Evolutionary conservation across 2,329 filamentous ascomycete species (phyloP).

Genomic region (Sporothrix pallida): DNA sequence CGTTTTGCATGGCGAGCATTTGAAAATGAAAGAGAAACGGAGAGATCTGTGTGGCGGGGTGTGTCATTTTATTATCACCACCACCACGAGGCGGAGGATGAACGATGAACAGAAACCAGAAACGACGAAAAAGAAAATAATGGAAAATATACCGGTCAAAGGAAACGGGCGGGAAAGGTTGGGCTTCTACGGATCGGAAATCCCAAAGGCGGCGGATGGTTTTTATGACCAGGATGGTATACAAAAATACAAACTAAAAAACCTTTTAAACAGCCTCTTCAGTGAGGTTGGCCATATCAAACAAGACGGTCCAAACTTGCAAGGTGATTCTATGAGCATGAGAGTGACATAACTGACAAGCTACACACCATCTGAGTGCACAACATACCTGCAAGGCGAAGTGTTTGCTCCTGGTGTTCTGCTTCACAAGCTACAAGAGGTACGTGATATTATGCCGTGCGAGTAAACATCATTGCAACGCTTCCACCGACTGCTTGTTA

Average conservation of each 20-base stretch:
- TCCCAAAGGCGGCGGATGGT: background rate
- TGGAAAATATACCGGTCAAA: background rate
- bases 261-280: background rate
- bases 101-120: background rate
- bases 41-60: background rate
- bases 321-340: background rate
- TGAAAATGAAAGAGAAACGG: background rate
- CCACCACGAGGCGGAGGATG: background rate
- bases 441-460: too few relatives aligned
- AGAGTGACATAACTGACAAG: background rate
- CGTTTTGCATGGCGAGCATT: background rate
- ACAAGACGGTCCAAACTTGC: background rate
- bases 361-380: too few relatives aligned
- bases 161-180: background rate
- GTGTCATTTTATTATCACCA: slow-evolving; percentile 26
- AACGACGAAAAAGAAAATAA: background rate
- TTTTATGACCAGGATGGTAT: background rate
- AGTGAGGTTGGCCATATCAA: slow-evolving; percentile 11
- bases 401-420: too few relatives aligned
- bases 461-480: too few relatives aligned
- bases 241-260: slow-evolving; percentile 16
- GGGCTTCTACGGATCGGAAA: background rate
- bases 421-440: too few relatives aligned
- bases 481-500: too few relatives aligned
- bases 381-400: too few relatives aligned